These are phyloP conservation scores for Camptophora hylomeconis DNA, from an alignment of 2,329 filamentous ascomycete genomes.

Conservation along the genomic window DNA sequence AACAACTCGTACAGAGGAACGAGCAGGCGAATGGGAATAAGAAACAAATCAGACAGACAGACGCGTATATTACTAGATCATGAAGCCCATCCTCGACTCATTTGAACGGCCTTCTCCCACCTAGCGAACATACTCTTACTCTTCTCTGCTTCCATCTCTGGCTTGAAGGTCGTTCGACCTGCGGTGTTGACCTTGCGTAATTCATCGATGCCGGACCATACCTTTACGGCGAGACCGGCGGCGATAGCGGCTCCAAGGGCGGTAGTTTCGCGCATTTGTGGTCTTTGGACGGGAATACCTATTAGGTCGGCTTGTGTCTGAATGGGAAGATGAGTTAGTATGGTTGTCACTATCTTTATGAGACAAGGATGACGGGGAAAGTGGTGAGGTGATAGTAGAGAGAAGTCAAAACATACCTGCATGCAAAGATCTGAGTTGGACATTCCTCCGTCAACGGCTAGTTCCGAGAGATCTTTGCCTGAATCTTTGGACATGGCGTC, in stretches of 20 bases:
- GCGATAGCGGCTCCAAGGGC: slow-evolving; percentile 80
- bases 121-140: slow-evolving; percentile 52
- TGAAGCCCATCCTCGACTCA: slow-evolving; percentile 67
- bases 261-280: slow-evolving; percentile 81
- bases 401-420: slow-evolving; percentile 49
- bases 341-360: slow-evolving; percentile 11
- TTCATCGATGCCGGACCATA: slow-evolving; percentile 66
- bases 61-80: too few species aligned
- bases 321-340: slow-evolving; percentile 1
- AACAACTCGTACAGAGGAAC: too few species aligned
- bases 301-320: slow-evolving; percentile 76
- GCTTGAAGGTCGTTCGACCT: slow-evolving; percentile 57
- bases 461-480: slow-evolving; percentile 56
- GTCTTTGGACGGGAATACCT: slow-evolving; percentile 69
- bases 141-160: slow-evolving; percentile 46
- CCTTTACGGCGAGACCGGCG: slow-evolving; percentile 67
- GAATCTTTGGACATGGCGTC: slow-evolving; percentile 85
- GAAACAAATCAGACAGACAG: too few species aligned
- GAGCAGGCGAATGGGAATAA: too few species aligned
- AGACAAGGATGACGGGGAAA: slow-evolving; percentile 16
- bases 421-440: slow-evolving; percentile 81
- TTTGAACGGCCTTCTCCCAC: slow-evolving; percentile 67
- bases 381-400: slow-evolving; percentile 1
- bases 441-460: slow-evolving; percentile 82
- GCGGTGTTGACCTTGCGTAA: slow-evolving; percentile 59